Conservation (phyloP, 2,329 filamentous ascomycete species). For the Pestalotiopsis sp. region DNA sequence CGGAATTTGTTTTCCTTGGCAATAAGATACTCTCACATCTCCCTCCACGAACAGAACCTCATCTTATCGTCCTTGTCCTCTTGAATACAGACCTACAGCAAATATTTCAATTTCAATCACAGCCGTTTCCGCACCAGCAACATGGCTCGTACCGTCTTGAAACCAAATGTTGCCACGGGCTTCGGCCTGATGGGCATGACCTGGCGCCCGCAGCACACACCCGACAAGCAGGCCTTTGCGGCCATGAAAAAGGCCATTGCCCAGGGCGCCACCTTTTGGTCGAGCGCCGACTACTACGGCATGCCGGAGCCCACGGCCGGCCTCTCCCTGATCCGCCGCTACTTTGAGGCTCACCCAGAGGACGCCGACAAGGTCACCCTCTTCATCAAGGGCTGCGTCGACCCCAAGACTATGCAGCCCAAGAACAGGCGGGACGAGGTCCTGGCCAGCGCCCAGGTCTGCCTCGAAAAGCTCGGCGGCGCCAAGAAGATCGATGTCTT, state of each 20-base stretch:
- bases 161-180: constrained; percentile 7
- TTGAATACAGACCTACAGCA: not conserved
- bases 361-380: constrained; percentile 52
- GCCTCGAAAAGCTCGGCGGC: constrained; percentile 42
- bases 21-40: not conserved
- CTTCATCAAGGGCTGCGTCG: constrained; percentile 50
- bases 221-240: constrained; percentile 34
- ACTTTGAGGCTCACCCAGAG: constrained; percentile 52
- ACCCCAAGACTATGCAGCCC: constrained; percentile 33
- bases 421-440: constrained; percentile 44
- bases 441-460: constrained; percentile 46
- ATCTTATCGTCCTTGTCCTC: not conserved
- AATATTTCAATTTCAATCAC: not conserved
- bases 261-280: constrained; percentile 49
- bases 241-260: constrained; percentile 40
- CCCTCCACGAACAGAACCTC: not conserved
- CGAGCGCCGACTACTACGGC: constrained; percentile 51
- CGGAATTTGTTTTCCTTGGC: not conserved
- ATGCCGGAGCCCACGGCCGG: constrained; percentile 42
- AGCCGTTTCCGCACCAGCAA: not conserved
- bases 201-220: constrained; percentile 23
- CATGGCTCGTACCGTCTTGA: not conserved
- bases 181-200: constrained; percentile 24
- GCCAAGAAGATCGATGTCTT: constrained; percentile 53
- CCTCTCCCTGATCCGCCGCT: constrained; percentile 49